phyloP scores from a whole-genome alignment of 129 eudicot genomes.

The Escallonia herrerae region DNA sequence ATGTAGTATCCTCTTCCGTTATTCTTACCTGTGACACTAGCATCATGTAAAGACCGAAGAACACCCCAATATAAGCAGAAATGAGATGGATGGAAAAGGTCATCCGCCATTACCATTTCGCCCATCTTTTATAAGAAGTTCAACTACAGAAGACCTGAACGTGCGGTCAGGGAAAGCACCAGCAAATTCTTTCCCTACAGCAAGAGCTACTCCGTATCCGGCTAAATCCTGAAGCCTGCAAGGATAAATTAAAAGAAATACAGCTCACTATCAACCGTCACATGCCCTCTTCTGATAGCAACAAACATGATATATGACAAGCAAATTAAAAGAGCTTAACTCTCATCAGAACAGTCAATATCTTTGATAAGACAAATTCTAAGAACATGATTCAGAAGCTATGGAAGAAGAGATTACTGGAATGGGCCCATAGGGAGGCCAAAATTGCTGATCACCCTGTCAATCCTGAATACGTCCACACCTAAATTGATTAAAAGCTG shows the following conservation, averaged over 20 bases:
- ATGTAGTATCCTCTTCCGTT: conserved; percentile 89
- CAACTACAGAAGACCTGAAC: conserved; percentile 54
- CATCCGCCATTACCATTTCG: conserved; percentile 55
- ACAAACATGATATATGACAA: background rate
- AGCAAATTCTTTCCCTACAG: conserved; percentile 50
- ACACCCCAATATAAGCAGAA: background rate
- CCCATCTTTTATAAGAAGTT: conserved; percentile 73
- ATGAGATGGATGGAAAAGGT: background rate
- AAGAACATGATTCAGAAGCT: too few species aligned
- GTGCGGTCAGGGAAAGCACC: conserved; percentile 77
- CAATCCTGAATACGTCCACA: conserved; percentile 87
- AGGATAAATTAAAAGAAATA: conserved; percentile 4
- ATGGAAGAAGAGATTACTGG: conserved; percentile 53
- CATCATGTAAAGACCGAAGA: conserved; percentile 8
- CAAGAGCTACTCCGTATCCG: conserved; percentile 96
- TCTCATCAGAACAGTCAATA: too few species aligned
- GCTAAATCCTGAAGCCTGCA: conserved; percentile 88
- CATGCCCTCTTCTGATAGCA: background rate
- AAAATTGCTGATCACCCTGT: conserved; percentile 63
- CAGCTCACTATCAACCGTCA: background rate
- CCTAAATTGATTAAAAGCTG: conserved; percentile 70
- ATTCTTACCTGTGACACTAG: conserved; percentile 53
- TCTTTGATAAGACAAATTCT: too few species aligned
- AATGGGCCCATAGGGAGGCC: conserved; percentile 97
- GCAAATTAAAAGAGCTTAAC: too few species aligned